Conservation (phyloP, 2,329 filamentous ascomycete genomes). For the Colletotrichum sp. region DNA sequence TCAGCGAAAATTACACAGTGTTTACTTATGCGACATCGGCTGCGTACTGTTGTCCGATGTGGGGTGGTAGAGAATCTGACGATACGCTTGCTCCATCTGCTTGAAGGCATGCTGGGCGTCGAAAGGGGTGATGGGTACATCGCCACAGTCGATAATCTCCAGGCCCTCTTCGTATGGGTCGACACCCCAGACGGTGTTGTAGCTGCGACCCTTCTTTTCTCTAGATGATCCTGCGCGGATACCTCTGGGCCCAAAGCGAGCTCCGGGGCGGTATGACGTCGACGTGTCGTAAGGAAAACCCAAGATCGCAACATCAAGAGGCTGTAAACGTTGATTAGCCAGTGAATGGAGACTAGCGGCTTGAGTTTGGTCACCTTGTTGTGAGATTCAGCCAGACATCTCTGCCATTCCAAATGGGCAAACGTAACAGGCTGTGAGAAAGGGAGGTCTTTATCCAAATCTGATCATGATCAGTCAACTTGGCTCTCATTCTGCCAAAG, state of each 20-base stretch:
- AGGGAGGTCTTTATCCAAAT: constrained; percentile 6
- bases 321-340: neutral
- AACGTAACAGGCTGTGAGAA: constrained; percentile 11
- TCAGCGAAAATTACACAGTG: neutral
- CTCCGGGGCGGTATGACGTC: constrained; percentile 41
- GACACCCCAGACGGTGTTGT: constrained; percentile 4
- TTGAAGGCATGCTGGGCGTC: constrained; percentile 81
- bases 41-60: neutral
- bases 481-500: neutral
- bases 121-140: constrained; percentile 59
- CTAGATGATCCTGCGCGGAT: constrained; percentile 83
- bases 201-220: constrained; percentile 61
- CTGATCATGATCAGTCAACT: neutral
- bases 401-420: constrained; percentile 1
- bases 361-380: neutral
- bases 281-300: constrained; percentile 15
- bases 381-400: neutral
- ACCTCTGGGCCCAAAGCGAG: constrained; percentile 84
- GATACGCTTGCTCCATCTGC: constrained; percentile 84
- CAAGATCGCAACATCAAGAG: neutral
- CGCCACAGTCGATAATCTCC: constrained; percentile 41
- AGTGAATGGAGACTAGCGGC: neutral
- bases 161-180: neutral
- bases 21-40: neutral
- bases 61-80: neutral